Evolutionary conservation across 2,329 filamentous ascomycete species (phyloP), one percentile per base, ranked within the genome.

Genomic region (Trichoderma arundinaceum): DNA sequence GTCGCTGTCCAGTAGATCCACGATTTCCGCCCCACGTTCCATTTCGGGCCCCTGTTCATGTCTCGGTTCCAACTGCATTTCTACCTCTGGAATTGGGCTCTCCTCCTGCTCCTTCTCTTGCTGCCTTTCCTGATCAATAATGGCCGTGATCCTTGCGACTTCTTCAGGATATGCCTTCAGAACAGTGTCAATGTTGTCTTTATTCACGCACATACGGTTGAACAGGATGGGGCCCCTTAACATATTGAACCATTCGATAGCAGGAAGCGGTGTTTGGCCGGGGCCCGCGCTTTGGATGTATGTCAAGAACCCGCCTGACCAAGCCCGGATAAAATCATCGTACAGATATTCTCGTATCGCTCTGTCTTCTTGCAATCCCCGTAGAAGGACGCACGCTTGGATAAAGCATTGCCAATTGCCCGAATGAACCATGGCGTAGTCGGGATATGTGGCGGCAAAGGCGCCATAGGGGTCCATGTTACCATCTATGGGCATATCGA

Each of bases 261-360:
- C 79, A 3, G 77, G 73, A 8, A 80, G 74, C 0, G 76, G 68
- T 22, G 75, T 71, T 22, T 71, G 70, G 2, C 67, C 68, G 2
- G 68, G 66, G 6, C 72, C 70, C 1, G 72, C 64, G 2, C 70
- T 69, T 1, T 71, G 63, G 28, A 81, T 76, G 62, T 86, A 85
- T 0, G 71, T 68, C 7, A 78, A 68, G 68, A 79, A 87, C 0
- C 79, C 76, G 1, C 71, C 72, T 1, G 78, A 75, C 58, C 81
- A 85, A 1, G 74, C 71, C 7, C 79, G 74, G 35, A 87, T 79
- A 60, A 86, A 84, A 63, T 86, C 84, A 68, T 87, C 85, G 66
- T 80, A 86, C 0, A 84, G 70, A 61, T 75, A 83, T 28, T 78
- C 77, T 12, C 78, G 75, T 17, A 85, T 70, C 4, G 69, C 59